Base-by-base conservation (phyloP, 257 asterid species). In the Striga asiatica region DNA sequence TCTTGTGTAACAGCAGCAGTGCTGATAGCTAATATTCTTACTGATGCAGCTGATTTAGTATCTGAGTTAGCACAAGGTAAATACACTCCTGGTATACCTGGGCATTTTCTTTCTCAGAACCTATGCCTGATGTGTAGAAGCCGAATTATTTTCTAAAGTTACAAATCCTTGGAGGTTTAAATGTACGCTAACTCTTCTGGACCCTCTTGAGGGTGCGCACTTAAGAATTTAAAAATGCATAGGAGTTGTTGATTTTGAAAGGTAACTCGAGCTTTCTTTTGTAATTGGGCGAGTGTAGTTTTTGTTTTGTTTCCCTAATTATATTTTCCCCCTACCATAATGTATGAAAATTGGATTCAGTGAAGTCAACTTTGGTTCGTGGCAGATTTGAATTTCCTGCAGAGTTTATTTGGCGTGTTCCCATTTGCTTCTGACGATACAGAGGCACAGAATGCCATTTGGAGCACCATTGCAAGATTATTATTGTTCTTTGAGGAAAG, bases 1-100 rank as follows among this genome's bases (percentile, higher is more conserved):
- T 80, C 93, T 54, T 89, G 94, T 56, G 78, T 86, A 41, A 76
- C 93, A 73, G 89, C 94, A 62, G 77, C 91, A 20, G 86, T 83
- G 51, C 62, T 86, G 76, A 60, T 77, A 35, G 91, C 96, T 60
- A 89, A 89, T 73, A 80, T 89, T 58, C 79, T 89, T 46, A 71
- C 77, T 17, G 92, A 80, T 61, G 73, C 80, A 46, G 68, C 75
- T 6, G 62, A 75, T 76, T 67, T 76, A 24, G 77, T 79, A 56
- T 62, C 75, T 28, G 84, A 81, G 67, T 51, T 79, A 66, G 76
- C 82, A 31, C 78, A 69, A 54, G 95, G 97, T 85, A 70, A 53
- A 56, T 48, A 32, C 47, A 31, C 35, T 58, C 54, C 21, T 41
- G 35, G 48, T 67, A 19, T 37, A 11, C 54, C 23, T 37, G 12